Base-by-base conservation (phyloP, 164 flowering plant genomes). In the Kingdonia uniflora region DNA sequence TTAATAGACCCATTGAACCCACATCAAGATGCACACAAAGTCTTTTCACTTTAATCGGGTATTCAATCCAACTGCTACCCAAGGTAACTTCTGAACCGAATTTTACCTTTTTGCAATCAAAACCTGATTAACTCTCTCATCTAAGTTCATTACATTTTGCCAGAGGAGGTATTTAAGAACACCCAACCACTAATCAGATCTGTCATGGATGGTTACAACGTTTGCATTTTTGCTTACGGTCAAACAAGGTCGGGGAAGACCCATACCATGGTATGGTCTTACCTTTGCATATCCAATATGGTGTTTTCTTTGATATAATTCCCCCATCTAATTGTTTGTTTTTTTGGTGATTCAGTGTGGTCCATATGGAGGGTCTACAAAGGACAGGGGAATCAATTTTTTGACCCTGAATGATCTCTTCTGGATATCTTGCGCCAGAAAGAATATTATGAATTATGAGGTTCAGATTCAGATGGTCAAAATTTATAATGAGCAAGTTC, bases 181-280 rank as follows among this genome's bases (percentile, higher is more conserved):
- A 80, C 76, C 15, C 80, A 64, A 60, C 90, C 98, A n/a, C 68
- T 87, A 44, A 76, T 91, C 14, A 77, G 92, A 65, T 91, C 96
- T 24, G 98, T 87, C 42, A 75, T 91, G 86, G 96, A 91, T 76
- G 98, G 97, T 40, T 87, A 76, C 68, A 87, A 87, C 41, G 98
- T 80, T 0, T 91, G 98, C 81, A 87, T 91, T 19, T 82, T 91
- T 39, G 96, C 98, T 12, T 91, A n/a, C n/a, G n/a, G n/a, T n/a
- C n/a, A n/a, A n/a, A n/a, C n/a, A n/a, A n/a, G n/a, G n/a, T n/a
- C n/a, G n/a, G n/a, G n/a, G n/a, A n/a, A n/a, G n/a, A n/a, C n/a
- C n/a, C n/a, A n/a, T n/a, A n/a, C n/a, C n/a, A n/a, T n/a, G n/a
- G n/a, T n/a, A 91, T 65, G 97, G 97, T 19, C 97, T 26, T 20